These are phyloP conservation scores for Podila horticola DNA, from an alignment of 192 early-diverging fungal genomes.

Conservation along the genomic window DNA sequence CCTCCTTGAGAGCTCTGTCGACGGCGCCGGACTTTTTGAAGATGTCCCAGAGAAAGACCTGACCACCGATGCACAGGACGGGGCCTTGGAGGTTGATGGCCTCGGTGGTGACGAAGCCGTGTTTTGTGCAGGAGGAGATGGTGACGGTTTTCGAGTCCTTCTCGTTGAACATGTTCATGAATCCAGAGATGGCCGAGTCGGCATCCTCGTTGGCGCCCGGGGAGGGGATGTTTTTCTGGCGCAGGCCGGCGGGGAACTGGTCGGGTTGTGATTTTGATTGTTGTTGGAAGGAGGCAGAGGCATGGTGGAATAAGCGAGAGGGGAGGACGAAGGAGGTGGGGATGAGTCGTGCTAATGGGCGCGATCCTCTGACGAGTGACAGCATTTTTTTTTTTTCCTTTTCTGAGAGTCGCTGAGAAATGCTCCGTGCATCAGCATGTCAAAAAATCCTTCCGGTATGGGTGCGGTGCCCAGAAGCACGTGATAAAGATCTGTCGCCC, in stretches of 20 bases:
- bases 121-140: constrained; percentile 58
- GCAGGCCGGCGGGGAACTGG: constrained; percentile 6
- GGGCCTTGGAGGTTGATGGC: constrained; percentile 57
- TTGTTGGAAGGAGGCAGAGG: background rate
- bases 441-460: too few relatives aligned
- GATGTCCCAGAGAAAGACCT: constrained; percentile 68
- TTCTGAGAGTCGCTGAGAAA: background rate
- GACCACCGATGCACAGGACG: constrained; percentile 62
- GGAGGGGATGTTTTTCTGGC: constrained; percentile 31
- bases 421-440: too few relatives aligned
- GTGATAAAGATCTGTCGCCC: too few relatives aligned
- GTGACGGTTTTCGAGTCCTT: constrained; percentile 51
- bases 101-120: constrained; percentile 65
- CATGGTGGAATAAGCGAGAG: background rate
- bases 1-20: constrained; percentile 4
- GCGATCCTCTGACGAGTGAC: background rate
- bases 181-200: constrained; percentile 54
- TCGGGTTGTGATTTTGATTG: background rate
- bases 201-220: constrained; percentile 40
- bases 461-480: too few relatives aligned
- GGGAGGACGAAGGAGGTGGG: background rate
- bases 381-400: background rate
- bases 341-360: background rate
- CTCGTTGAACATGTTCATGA: constrained; percentile 68
- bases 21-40: constrained; percentile 35